Evolutionary conservation across 345 rosid species (phyloP).

Genomic region (Barbarea vulgaris): DNA sequence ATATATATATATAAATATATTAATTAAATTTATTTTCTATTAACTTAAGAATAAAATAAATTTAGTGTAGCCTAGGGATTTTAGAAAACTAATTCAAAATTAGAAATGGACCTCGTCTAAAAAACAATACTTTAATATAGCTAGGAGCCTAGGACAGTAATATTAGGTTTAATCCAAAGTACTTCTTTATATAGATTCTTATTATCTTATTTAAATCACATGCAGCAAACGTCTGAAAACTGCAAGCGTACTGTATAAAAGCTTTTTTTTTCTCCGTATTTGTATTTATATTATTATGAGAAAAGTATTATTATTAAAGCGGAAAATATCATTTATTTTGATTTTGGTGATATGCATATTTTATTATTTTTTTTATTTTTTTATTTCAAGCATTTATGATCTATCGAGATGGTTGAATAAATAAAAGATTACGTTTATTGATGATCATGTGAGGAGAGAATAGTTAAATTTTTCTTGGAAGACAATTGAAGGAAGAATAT

Average conservation of each 20-base stretch:
- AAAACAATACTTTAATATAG: neutral
- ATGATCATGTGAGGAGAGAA: conserved; percentile 47
- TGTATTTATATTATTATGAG: neutral
- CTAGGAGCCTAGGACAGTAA: neutral
- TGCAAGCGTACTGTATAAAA: conserved; percentile 19
- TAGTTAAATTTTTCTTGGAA: conserved; percentile 31
- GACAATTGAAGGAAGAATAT: conserved; percentile 14
- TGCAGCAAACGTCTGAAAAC: conserved; percentile 5
- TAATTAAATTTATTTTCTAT: neutral
- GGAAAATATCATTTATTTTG: neutral
- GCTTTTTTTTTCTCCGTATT: conserved; percentile 1
- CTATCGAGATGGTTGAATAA: neutral
- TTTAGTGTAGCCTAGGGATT: neutral
- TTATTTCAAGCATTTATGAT: conserved; percentile 28
- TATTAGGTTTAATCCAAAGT: neutral
- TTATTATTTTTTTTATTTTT: neutral
- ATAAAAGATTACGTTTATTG: conserved; percentile 8
- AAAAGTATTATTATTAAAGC: neutral
- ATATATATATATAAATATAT: no score
- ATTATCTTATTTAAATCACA: conserved; percentile 5
- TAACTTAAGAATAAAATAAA: neutral
- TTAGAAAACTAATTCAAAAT: neutral
- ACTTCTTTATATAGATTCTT: neutral
- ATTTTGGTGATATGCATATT: neutral
- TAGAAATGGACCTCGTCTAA: neutral